These are phyloP conservation scores for Chaetomiaceae sp. DNA, from an alignment of 2,329 filamentous ascomycete species.

Conservation along the genomic window DNA sequence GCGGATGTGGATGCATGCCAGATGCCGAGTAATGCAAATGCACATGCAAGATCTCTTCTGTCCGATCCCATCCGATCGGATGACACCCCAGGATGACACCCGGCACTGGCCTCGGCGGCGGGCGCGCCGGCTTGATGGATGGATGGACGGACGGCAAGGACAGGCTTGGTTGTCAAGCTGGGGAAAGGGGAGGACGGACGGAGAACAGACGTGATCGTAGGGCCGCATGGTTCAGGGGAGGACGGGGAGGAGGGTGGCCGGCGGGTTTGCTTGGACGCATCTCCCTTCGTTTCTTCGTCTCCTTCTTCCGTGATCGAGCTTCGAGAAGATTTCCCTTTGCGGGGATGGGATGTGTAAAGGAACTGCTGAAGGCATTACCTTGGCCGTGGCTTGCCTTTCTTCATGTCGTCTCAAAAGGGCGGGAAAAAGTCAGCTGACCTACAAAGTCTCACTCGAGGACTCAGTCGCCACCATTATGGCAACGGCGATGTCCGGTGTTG, in stretches of 20 bases:
- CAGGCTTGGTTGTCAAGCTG: background rate
- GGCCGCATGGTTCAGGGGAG: background rate
- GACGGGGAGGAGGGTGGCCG: too few species aligned
- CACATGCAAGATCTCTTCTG: slow-evolving; percentile 10
- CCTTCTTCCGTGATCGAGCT: background rate
- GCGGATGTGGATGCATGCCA: slow-evolving; percentile 13
- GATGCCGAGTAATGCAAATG: slow-evolving; percentile 17
- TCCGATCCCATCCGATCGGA: slow-evolving; percentile 2
- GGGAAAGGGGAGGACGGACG: background rate
- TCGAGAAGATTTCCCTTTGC: slow-evolving; percentile 1
- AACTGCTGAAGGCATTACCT: background rate
- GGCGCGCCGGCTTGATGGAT: background rate
- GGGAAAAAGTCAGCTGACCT: background rate
- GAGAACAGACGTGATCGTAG: background rate
- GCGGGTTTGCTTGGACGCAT: background rate
- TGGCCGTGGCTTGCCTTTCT: background rate
- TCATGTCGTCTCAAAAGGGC: background rate
- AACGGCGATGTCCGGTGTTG: background rate
- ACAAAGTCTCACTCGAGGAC: background rate
- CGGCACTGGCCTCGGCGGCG: background rate
- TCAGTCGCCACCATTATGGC: background rate
- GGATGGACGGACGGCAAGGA: background rate
- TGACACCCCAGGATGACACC: slow-evolving; percentile 7
- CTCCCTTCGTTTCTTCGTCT: background rate
- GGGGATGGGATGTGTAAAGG: background rate